These are phyloP conservation scores for Ophiocordyceps polyrhachis-furcata DNA, from an alignment of 2,329 filamentous ascomycete genomes.

Conservation along the genomic window DNA sequence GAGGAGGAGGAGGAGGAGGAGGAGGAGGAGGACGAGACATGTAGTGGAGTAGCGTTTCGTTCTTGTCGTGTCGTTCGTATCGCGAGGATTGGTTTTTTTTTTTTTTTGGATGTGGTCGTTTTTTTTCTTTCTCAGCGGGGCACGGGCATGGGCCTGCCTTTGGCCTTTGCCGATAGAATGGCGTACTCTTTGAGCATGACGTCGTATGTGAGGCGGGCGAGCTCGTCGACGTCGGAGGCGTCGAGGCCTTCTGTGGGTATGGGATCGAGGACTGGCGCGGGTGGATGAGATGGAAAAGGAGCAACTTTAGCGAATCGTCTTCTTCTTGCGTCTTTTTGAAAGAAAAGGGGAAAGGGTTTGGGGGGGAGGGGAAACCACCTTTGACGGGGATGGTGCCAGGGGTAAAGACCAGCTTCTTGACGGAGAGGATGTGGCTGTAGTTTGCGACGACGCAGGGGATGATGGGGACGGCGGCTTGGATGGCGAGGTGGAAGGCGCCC, in stretches of 20 bases:
- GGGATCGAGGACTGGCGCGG: constrained; percentile 49
- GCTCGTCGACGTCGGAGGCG: constrained; percentile 56
- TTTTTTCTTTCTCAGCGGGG: constrained; percentile 2
- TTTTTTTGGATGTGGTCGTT: no score
- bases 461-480: constrained; percentile 85
- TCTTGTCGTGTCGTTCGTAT: background rate
- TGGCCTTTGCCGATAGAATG: constrained; percentile 30
- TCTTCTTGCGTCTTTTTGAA: no score
- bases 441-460: constrained; percentile 71
- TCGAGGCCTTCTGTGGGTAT: constrained; percentile 60
- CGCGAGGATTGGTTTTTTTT: background rate
- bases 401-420: constrained; percentile 46
- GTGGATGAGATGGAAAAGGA: background rate
- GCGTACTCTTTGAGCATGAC: constrained; percentile 55
- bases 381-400: constrained; percentile 56
- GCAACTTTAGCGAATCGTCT: background rate
- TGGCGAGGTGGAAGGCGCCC: constrained; percentile 87
- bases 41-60: background rate
- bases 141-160: constrained; percentile 18
- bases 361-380: constrained; percentile 24
- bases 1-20: background rate
- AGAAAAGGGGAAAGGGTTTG: background rate
- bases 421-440: constrained; percentile 54
- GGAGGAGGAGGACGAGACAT: background rate
- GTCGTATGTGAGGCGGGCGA: constrained; percentile 49